Conservation (phyloP, 2,329 filamentous ascomycete species). For the Colletotrichum liaoningense region DNA sequence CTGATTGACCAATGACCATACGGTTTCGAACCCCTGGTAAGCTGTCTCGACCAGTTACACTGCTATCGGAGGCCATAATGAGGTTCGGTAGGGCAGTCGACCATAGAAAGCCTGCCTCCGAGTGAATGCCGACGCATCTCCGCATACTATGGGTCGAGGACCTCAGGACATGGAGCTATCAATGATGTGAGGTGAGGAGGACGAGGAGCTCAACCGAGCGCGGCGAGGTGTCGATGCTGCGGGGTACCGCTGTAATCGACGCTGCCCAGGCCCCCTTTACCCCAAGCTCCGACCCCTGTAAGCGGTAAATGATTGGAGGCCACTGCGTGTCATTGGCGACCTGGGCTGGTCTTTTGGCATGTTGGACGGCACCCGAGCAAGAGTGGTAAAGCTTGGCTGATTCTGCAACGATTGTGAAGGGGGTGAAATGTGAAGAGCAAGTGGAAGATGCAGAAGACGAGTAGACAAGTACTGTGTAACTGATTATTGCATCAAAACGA, state of each 20-base stretch:
- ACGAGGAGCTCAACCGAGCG: no score
- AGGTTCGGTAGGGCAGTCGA: neutral
- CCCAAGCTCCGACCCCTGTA: slow-evolving; percentile 8
- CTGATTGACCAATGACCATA: slow-evolving; percentile 24
- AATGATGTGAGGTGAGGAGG: neutral
- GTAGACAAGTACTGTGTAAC: no score
- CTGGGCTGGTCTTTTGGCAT: neutral
- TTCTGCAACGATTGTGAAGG: neutral
- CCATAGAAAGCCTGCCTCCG: neutral
- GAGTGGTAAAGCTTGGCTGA: neutral
- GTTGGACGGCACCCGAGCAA: neutral
- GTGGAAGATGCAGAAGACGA: neutral
- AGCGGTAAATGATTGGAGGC: neutral
- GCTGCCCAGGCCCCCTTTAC: neutral
- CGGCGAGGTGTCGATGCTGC: slow-evolving; percentile 9
- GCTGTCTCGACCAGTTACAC: neutral
- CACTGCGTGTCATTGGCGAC: neutral
- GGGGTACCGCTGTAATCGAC: slow-evolving; percentile 18
- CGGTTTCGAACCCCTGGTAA: neutral
- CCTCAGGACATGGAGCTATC: neutral
- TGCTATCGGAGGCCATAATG: neutral
- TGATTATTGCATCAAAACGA: neutral
- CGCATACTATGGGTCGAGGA: neutral
- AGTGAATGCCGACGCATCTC: slow-evolving; percentile 32
- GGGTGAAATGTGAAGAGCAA: neutral